These are phyloP conservation scores for Fomitopsis pulvina DNA, from an alignment of 768 basidiomycete species.

Conservation along the genomic window DNA sequence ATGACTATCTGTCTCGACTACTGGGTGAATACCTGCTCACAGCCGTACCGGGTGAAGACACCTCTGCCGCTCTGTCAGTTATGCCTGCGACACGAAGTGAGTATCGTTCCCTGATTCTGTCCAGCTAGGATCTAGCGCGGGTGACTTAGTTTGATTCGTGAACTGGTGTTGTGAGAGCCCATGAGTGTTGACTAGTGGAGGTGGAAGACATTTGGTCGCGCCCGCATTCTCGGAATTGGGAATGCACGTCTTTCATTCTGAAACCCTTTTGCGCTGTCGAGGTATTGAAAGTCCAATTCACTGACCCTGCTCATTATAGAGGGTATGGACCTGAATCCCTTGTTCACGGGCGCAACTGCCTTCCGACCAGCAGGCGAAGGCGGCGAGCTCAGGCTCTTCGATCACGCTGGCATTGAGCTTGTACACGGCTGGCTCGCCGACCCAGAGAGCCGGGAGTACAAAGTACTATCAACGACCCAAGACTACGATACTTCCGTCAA, in stretches of 20 bases:
- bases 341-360: slow-evolving; percentile 62
- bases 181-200: no score
- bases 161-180: no score
- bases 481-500: slow-evolving; percentile 75
- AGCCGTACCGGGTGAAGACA: slow-evolving; percentile 50
- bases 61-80: slow-evolving; percentile 66
- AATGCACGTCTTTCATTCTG: no score
- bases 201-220: no score
- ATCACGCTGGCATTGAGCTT: slow-evolving; percentile 73
- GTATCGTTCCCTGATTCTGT: slow-evolving; percentile 19
- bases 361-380: slow-evolving; percentile 61
- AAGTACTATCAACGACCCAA: slow-evolving; percentile 41
- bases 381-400: slow-evolving; percentile 81
- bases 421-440: slow-evolving; percentile 90
- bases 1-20: slow-evolving; percentile 77
- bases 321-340: slow-evolving; percentile 87
- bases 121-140: no score
- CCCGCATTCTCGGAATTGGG: no score
- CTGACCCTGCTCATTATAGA: slow-evolving; percentile 31
- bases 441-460: slow-evolving; percentile 53
- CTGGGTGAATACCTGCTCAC: slow-evolving; percentile 77
- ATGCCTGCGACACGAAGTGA: slow-evolving; percentile 51
- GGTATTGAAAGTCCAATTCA: background rate
- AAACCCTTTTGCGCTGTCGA: no score
- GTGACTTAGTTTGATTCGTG: no score